Evolutionary conservation across 306 rosid species (phyloP).

Genomic region (Trifolium subterraneum): DNA sequence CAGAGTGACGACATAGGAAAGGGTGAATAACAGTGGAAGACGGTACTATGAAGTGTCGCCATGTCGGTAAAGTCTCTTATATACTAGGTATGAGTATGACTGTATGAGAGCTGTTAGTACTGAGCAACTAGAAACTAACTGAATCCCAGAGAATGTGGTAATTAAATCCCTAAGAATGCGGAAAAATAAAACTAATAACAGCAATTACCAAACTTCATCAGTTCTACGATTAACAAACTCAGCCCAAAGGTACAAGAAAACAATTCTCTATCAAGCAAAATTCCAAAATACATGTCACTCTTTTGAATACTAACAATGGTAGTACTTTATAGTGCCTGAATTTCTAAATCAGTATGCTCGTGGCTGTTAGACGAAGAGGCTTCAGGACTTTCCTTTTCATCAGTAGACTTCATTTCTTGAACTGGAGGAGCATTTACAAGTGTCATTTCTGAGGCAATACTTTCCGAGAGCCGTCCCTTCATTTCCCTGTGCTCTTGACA

Average conservation of each 20-base stretch:
- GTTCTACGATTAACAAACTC: background rate
- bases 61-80: no score
- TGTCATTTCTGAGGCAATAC: conserved; percentile 59
- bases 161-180: no score
- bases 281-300: conserved; percentile 25
- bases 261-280: conserved; percentile 36
- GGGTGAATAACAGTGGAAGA: no score
- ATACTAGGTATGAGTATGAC: no score
- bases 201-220: no score
- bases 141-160: no score
- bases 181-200: no score
- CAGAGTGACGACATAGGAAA: no score
- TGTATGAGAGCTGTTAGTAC: no score
- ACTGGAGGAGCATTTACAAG: conserved; percentile 76
- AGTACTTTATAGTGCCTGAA: conserved; percentile 67
- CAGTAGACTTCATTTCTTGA: conserved; percentile 81
- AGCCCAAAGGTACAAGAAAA: conserved; percentile 8
- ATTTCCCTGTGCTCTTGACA: conserved; percentile 98
- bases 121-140: no score
- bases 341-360: conserved; percentile 66
- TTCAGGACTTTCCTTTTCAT: conserved; percentile 49
- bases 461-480: conserved; percentile 78
- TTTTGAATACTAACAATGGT: conserved; percentile 23
- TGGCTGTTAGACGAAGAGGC: conserved; percentile 47
- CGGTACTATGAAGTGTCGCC: no score